phyloP scores from a whole-genome alignment of 768 basidiomycete species.

The Leccinum variicolor region DNA sequence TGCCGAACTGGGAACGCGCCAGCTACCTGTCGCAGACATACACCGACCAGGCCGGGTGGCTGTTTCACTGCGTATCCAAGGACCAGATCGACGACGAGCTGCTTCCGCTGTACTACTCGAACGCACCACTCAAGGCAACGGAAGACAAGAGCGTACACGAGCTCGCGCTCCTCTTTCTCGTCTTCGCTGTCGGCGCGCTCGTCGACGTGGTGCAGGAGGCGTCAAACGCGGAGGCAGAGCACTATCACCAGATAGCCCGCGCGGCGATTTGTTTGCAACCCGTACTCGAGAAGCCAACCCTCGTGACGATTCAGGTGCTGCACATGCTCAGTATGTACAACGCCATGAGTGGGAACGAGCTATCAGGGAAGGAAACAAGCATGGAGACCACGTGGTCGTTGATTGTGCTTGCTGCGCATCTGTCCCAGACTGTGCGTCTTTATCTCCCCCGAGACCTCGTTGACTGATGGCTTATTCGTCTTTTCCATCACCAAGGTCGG shows the following conservation, averaged over 20 bases:
- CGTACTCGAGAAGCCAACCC: conserved; percentile 66
- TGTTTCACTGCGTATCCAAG: conserved; percentile 46
- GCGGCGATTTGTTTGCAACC: conserved; percentile 66
- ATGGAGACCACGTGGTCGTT: conserved; percentile 74
- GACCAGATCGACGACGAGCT: conserved; percentile 45
- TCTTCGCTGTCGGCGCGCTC: conserved; percentile 54
- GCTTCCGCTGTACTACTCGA: conserved; percentile 39
- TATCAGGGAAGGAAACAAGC: conserved; percentile 53
- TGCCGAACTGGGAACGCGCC: conserved; percentile 53
- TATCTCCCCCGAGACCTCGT: neutral
- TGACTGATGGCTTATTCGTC: conserved; percentile 8
- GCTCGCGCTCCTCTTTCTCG: conserved; percentile 45
- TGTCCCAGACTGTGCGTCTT: conserved; percentile 58
- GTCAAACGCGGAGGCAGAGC: conserved; percentile 46
- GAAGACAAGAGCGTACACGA: conserved; percentile 47
- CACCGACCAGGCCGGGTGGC: conserved; percentile 47
- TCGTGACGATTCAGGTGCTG: conserved; percentile 67
- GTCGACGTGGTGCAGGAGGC: conserved; percentile 33
- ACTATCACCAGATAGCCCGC: conserved; percentile 61
- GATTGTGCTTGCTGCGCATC: conserved; percentile 60
- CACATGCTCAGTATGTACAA: conserved; percentile 69
- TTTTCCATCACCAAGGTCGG: conserved; percentile 48
- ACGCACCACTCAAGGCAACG: conserved; percentile 12
- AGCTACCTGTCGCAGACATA: conserved; percentile 43
- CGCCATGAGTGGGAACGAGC: conserved; percentile 64